phyloP scores from a whole-genome alignment of 2,329 filamentous ascomycete species.

The Trematosphaeria pertusa region DNA sequence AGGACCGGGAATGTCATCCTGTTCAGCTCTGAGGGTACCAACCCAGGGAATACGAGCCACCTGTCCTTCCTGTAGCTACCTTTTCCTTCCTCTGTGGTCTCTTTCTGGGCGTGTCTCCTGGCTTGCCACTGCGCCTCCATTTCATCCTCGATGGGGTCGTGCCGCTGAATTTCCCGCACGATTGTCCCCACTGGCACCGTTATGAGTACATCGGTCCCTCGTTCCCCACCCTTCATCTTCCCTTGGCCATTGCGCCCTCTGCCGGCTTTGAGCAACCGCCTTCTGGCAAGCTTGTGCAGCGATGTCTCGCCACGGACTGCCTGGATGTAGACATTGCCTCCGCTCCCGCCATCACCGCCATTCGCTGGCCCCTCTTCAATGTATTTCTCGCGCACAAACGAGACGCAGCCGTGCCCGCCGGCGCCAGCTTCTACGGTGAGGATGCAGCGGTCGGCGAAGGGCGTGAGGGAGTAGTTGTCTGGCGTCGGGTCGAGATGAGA shows the following conservation, averaged over 20 bases:
- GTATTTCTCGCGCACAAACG: conserved; percentile 91
- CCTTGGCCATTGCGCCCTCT: conserved; percentile 81
- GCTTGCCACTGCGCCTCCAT: conserved; percentile 48
- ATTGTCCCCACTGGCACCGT: conserved; percentile 93
- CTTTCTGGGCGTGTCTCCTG: conserved; percentile 35
- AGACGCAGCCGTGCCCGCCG: conserved; percentile 92
- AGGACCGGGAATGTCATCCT: conserved; percentile 65
- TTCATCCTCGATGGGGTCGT: conserved; percentile 79
- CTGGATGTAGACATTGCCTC: conserved; percentile 93
- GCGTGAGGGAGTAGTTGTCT: conserved; percentile 81
- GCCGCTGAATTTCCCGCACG: conserved; percentile 78
- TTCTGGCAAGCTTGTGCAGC: conserved; percentile 85
- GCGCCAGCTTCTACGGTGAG: conserved; percentile 78
- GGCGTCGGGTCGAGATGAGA: conserved; percentile 75
- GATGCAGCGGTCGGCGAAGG: conserved; percentile 86
- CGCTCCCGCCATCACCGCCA: conserved; percentile 90
- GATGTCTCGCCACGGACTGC: conserved; percentile 90
- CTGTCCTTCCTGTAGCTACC: conserved; percentile 66
- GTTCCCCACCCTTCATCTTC: conserved; percentile 73
- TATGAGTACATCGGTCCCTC: conserved; percentile 86
- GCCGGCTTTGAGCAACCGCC: conserved; percentile 75
- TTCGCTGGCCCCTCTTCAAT: conserved; percentile 89
- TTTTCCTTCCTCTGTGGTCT: conserved; percentile 35
- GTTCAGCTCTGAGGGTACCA: conserved; percentile 73
- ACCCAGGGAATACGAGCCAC: conserved; percentile 86